Percentiles rank a stretch among this genome's conserved stretches.
Evolutionary conservation across 352 stramenopile species (phyloP).

Genomic region (Pythium aristosporum): DNA sequence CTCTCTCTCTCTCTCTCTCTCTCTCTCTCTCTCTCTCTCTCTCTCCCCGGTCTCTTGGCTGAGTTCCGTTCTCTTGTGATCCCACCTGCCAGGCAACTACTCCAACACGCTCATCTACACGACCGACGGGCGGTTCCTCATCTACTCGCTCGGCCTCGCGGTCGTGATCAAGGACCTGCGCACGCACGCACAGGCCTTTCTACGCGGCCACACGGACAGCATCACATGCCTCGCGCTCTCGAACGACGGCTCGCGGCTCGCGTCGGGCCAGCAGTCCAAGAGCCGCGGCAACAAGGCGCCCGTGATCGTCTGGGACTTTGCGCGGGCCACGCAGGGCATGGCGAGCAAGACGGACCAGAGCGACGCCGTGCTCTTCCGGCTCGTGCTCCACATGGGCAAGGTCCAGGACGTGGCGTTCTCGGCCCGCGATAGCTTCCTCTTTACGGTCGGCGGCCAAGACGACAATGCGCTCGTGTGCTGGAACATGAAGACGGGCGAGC

Average conservation of each 20-base stretch:
- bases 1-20: too few relatives aligned
- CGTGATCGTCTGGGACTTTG: conserved; percentile 95
- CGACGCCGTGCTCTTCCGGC: conserved; percentile 84
- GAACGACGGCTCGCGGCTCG: conserved; percentile 87
- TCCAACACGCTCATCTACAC: conserved; percentile 79
- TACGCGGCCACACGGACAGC: conserved; percentile 91
- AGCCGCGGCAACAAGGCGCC: conserved; percentile 94
- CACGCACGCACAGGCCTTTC: conserved; percentile 81
- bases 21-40: too few relatives aligned
- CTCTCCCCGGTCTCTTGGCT: background rate
- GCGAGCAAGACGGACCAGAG: conserved; percentile 59
- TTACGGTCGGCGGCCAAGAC: conserved; percentile 93
- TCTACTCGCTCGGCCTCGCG: conserved; percentile 86
- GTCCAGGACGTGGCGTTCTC: conserved; percentile 94
- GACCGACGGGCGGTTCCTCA: conserved; percentile 72
- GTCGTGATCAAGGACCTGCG: conserved; percentile 84
- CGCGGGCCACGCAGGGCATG: conserved; percentile 73
- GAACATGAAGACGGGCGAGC: conserved; percentile 87
- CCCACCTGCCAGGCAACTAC: conserved; percentile 28
- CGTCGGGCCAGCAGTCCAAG: conserved; percentile 90
- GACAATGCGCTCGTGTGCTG: conserved; percentile 97
- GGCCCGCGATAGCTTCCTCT: conserved; percentile 84
- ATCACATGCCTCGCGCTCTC: conserved; percentile 93
- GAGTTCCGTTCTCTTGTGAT: background rate
- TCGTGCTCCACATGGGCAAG: conserved; percentile 95